phyloP scores from a whole-genome alignment of 805 yeast genomes.

The Pichia cephalocereana region DNA sequence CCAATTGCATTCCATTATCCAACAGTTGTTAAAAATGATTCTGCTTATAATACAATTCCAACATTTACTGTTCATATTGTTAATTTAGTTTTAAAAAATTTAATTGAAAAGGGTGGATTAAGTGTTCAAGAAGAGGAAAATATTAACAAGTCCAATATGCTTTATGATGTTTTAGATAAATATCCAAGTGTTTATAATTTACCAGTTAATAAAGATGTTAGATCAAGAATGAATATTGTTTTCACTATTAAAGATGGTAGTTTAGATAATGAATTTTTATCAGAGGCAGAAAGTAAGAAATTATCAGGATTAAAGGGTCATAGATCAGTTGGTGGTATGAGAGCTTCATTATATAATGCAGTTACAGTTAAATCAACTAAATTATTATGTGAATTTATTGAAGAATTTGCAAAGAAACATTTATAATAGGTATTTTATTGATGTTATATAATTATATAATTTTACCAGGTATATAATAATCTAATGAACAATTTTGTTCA shows the following conservation, averaged over 20 bases:
- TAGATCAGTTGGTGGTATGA: conserved; percentile 94
- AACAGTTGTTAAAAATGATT: conserved; percentile 76
- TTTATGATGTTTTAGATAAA: conserved; percentile 60
- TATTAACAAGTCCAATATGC: conserved; percentile 46
- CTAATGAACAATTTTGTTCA: conserved; percentile 52
- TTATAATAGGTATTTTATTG: no score
- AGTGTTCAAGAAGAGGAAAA: conserved; percentile 48
- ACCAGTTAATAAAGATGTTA: conserved; percentile 52
- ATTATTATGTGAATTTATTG: conserved; percentile 45
- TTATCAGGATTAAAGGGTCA: conserved; percentile 88
- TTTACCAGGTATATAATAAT: conserved; percentile 40
- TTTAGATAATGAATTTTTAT: conserved; percentile 59
- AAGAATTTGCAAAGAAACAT: conserved; percentile 40
- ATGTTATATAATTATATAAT: not conserved
- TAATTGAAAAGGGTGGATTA: conserved; percentile 67
- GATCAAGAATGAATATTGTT: conserved; percentile 91
- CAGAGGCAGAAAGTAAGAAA: conserved; percentile 49
- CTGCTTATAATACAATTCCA: conserved; percentile 94
- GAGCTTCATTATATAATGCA: conserved; percentile 90
- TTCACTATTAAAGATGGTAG: conserved; percentile 59
- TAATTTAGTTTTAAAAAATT: conserved; percentile 60
- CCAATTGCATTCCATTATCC: conserved; percentile 90
- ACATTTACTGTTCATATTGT: conserved; percentile 84
- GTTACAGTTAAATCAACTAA: conserved; percentile 55
- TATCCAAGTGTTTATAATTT: conserved; percentile 56